Conservation (phyloP, 257 asterid species). For the Fraxinus quadrangulata region DNA sequence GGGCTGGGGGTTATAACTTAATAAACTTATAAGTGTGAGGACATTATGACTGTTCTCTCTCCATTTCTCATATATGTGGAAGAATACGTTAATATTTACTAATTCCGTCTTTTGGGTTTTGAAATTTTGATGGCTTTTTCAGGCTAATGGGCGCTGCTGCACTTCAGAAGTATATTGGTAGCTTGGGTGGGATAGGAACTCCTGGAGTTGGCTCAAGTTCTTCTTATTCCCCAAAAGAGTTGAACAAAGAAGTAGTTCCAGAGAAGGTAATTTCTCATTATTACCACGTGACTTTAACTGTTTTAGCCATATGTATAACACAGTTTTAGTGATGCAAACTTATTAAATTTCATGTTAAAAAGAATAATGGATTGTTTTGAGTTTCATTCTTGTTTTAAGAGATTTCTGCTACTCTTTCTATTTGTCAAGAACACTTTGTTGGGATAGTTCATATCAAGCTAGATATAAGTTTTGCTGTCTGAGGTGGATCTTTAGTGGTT, state of each 20-base stretch:
- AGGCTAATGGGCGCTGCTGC: conserved; percentile 86
- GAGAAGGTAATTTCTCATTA: conserved; percentile 64
- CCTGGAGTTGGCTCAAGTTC: conserved; percentile 95
- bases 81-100: background rate
- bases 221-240: conserved; percentile 81
- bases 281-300: conserved; percentile 13
- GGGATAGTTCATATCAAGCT: background rate
- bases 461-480: background rate
- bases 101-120: conserved; percentile 19
- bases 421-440: conserved; percentile 8
- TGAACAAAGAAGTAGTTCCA: conserved; percentile 79
- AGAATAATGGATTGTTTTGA: conserved; percentile 9
- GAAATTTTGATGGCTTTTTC: conserved; percentile 27
- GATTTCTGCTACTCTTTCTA: background rate
- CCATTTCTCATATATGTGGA: conserved; percentile 10
- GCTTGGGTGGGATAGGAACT: conserved; percentile 94
- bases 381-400: background rate
- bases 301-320: background rate
- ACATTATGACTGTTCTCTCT: conserved; percentile 7
- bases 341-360: background rate
- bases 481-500: background rate
- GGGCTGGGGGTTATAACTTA: conserved; percentile 2
- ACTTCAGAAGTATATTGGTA: conserved; percentile 88
- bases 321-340: background rate
- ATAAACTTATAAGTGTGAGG: background rate